These are phyloP conservation scores for Pestalotiopsis sp. DNA, from an alignment of 2,329 filamentous ascomycete species.

Conservation along the genomic window DNA sequence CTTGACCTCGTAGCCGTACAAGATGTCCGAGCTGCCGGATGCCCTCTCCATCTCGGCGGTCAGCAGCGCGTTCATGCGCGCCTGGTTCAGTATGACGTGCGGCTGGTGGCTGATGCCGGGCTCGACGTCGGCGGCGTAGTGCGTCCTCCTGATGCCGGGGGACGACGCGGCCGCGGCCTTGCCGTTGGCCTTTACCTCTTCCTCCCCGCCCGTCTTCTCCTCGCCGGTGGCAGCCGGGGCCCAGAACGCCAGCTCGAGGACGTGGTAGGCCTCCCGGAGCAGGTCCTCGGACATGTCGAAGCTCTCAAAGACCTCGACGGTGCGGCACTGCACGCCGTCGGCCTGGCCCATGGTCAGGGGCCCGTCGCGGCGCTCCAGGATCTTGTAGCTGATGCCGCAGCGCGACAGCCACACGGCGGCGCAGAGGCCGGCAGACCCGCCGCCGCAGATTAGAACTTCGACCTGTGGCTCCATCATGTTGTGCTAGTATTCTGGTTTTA, in stretches of 20 bases:
- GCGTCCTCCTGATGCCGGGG: slow-evolving; percentile 45
- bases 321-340: slow-evolving; percentile 64
- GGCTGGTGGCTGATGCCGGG: slow-evolving; percentile 54
- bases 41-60: slow-evolving; percentile 50
- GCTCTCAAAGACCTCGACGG: slow-evolving; percentile 64
- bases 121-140: slow-evolving; percentile 55
- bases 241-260: slow-evolving; percentile 63
- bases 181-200: background rate
- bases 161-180: slow-evolving; percentile 24
- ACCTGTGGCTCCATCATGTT: slow-evolving; percentile 16
- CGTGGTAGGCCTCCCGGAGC: slow-evolving; percentile 59
- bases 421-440: slow-evolving; percentile 64
- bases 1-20: slow-evolving; percentile 57
- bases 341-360: slow-evolving; percentile 63
- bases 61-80: slow-evolving; percentile 56
- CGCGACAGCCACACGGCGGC: slow-evolving; percentile 64
- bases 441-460: slow-evolving; percentile 64
- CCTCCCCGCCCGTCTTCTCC: background rate
- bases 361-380: slow-evolving; percentile 59
- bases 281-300: slow-evolving; percentile 58
- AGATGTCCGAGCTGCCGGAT: slow-evolving; percentile 44
- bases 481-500: background rate
- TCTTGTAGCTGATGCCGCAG: slow-evolving; percentile 55
- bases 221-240: slow-evolving; percentile 29
- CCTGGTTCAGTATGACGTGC: slow-evolving; percentile 61